Percentiles rank a stretch among this genome's conserved stretches.
phyloP scores from a whole-genome alignment of 1,139 yeast genomes.

The Hyphopichia pseudoburtonii region DNA sequence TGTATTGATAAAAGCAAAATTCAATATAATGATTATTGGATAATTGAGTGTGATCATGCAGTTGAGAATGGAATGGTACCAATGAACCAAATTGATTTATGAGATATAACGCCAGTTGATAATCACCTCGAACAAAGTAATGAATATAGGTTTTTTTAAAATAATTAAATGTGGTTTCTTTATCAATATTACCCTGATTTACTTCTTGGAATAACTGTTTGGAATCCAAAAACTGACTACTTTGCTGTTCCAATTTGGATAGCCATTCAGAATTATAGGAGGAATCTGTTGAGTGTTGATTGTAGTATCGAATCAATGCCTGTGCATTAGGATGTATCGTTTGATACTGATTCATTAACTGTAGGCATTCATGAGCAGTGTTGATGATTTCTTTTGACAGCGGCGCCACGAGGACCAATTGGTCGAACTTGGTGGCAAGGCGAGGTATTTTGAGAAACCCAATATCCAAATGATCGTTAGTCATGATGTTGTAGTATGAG shows the following conservation, averaged over 20 bases:
- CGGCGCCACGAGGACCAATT: neutral
- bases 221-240: no score
- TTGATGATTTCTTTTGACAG: slow-evolving; percentile 5
- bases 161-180: neutral
- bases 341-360: slow-evolving; percentile 21
- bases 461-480: neutral
- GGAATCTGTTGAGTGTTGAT: neutral
- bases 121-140: slow-evolving; percentile 16
- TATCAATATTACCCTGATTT: no score
- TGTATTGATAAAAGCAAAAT: slow-evolving; percentile 24
- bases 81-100: slow-evolving; percentile 18
- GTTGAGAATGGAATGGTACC: slow-evolving; percentile 25
- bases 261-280: slow-evolving; percentile 10
- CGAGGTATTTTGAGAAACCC: neutral
- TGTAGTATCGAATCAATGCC: slow-evolving; percentile 11
- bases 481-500: no score
- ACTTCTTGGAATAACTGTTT: no score
- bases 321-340: slow-evolving; percentile 17
- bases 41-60: slow-evolving; percentile 19
- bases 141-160: slow-evolving; percentile 1
- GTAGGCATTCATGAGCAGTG: slow-evolving; percentile 10
- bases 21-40: slow-evolving; percentile 24
- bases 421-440: neutral
- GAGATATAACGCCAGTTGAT: slow-evolving; percentile 19
- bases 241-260: neutral